Conservation (phyloP, 768 basidiomycete species). For the Boletus rubescentipes region DNA sequence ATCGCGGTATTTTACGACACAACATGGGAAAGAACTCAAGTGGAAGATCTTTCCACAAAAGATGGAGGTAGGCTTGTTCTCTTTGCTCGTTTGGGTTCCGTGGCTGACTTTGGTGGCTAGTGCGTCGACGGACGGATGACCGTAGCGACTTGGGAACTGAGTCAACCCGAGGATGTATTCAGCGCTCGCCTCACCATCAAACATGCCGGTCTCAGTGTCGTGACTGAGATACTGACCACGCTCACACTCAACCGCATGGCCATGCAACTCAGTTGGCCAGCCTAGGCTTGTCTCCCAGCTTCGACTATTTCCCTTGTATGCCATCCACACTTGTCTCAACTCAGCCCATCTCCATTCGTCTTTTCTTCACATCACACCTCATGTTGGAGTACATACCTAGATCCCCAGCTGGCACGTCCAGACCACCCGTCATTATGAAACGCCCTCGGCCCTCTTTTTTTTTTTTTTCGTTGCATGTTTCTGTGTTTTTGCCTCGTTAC, state of each 20-base stretch:
- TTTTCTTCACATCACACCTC: not conserved
- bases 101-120: conserved; percentile 35
- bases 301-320: conserved; percentile 1
- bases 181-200: conserved; percentile 61
- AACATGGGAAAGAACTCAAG: conserved; percentile 69
- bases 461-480: conserved; percentile 8
- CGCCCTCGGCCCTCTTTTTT: conserved; percentile 3
- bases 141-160: conserved; percentile 69
- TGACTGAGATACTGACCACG: conserved; percentile 78
- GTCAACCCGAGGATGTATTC: conserved; percentile 54
- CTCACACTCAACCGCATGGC: conserved; percentile 75
- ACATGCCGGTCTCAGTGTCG: conserved; percentile 54
- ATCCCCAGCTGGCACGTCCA: not conserved
- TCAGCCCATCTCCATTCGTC: not conserved
- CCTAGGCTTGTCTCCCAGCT: not conserved
- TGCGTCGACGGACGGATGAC: conserved; percentile 61
- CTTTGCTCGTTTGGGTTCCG: not conserved
- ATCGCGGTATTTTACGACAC: conserved; percentile 72
- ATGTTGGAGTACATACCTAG: not conserved
- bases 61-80: conserved; percentile 57
- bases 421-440: conserved; percentile 19
- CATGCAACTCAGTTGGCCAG: conserved; percentile 53
- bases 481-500: conserved; percentile 13
- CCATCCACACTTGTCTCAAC: conserved; percentile 7
- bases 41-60: conserved; percentile 64